Conservation (phyloP, 345 rosid species). For the Garcia nutans region DNA sequence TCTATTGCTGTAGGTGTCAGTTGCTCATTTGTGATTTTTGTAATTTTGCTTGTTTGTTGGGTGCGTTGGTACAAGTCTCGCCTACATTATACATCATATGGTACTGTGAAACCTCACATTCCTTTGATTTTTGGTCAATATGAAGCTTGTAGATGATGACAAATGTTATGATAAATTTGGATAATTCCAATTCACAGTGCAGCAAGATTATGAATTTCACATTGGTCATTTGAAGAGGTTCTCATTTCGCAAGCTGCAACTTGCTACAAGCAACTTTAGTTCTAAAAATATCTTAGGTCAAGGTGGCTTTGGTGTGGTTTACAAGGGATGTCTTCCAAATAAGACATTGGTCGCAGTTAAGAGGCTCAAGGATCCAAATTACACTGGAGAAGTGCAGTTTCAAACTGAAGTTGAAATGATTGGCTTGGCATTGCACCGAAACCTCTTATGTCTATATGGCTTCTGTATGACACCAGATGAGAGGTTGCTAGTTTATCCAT, state of each 20-base stretch:
- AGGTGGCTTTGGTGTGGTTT: slow-evolving; percentile 96
- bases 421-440: slow-evolving; percentile 89
- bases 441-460: slow-evolving; percentile 80
- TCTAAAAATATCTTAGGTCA: slow-evolving; percentile 78
- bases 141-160: neutral
- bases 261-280: slow-evolving; percentile 74
- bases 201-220: slow-evolving; percentile 86
- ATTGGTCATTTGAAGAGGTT: slow-evolving; percentile 86
- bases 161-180: slow-evolving; percentile 3
- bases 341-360: slow-evolving; percentile 77
- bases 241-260: slow-evolving; percentile 74
- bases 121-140: neutral
- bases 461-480: slow-evolving; percentile 85
- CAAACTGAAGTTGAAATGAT: slow-evolving; percentile 98
- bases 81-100: slow-evolving; percentile 52
- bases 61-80: slow-evolving; percentile 80
- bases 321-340: slow-evolving; percentile 82
- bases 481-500: slow-evolving; percentile 91
- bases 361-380: slow-evolving; percentile 88
- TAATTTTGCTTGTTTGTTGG: slow-evolving; percentile 69
- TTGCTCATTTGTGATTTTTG: slow-evolving; percentile 61
- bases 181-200: slow-evolving; percentile 47
- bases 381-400: slow-evolving; percentile 88
- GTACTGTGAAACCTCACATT: slow-evolving; percentile 34
- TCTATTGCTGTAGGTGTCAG: slow-evolving; percentile 64